phyloP scores from a whole-genome alignment of 345 rosid species.

The Citropsis articulata region DNA sequence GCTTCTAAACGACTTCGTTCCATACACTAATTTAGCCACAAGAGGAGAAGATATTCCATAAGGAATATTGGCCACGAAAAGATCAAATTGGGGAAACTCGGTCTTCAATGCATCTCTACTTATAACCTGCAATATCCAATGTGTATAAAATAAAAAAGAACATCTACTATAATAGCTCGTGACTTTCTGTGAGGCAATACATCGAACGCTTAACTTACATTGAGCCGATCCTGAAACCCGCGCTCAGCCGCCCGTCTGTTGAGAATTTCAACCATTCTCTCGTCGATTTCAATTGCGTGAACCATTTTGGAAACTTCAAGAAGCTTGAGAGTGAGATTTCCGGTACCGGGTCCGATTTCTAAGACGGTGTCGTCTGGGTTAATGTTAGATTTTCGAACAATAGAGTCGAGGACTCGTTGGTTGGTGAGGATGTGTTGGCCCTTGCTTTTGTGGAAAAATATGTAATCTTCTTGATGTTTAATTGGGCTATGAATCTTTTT shows the following conservation, averaged over 20 bases:
- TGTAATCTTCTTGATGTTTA: constrained; percentile 28
- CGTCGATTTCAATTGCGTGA: constrained; percentile 69
- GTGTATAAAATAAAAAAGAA: not conserved
- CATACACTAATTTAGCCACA: constrained; percentile 71
- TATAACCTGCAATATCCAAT: constrained; percentile 48
- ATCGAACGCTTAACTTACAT: constrained; percentile 52
- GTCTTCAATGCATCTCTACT: constrained; percentile 74
- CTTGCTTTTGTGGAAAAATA: constrained; percentile 66
- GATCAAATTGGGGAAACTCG: constrained; percentile 66
- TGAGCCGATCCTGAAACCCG: constrained; percentile 43
- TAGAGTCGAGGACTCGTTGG: constrained; percentile 63
- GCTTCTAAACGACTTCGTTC: constrained; percentile 50
- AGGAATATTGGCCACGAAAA: constrained; percentile 83
- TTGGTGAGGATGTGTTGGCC: constrained; percentile 95
- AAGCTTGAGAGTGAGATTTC: constrained; percentile 86
- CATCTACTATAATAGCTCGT: not conserved
- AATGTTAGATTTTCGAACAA: constrained; percentile 54
- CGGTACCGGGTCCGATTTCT: constrained; percentile 93
- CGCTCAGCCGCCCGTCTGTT: constrained; percentile 44
- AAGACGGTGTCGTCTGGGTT: constrained; percentile 61
- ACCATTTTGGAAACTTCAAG: constrained; percentile 56
- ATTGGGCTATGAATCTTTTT: not conserved
- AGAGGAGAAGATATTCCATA: constrained; percentile 87
- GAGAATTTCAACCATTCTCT: constrained; percentile 75
- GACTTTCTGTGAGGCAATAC: constrained; percentile 39